Conservation (phyloP, 306 rosid species). For the Gastrolobium villosum region DNA sequence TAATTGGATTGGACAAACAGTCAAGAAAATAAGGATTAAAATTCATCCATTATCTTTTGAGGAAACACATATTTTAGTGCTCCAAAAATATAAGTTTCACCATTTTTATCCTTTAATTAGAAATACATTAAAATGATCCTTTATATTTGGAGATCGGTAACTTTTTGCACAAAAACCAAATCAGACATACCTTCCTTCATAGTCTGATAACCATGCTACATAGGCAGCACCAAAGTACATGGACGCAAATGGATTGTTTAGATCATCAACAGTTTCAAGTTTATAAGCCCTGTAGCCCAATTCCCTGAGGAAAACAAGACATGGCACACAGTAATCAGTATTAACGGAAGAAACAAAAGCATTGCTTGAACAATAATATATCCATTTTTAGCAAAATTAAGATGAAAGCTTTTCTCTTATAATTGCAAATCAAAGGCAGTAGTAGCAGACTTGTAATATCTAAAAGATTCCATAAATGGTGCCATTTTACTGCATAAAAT, state of each 20-base stretch:
- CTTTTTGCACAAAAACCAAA: neutral
- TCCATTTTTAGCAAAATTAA: slow-evolving; percentile 26
- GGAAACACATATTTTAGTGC: neutral
- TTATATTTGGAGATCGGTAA: neutral
- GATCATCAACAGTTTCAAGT: slow-evolving; percentile 71
- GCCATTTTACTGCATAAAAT: slow-evolving; percentile 1
- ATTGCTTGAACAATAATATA: neutral
- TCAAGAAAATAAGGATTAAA: neutral
- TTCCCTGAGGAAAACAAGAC: slow-evolving; percentile 66
- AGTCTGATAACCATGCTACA: slow-evolving; percentile 75
- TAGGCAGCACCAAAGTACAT: slow-evolving; percentile 97
- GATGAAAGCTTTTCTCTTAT: neutral
- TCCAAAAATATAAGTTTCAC: neutral
- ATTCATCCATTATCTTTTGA: neutral
- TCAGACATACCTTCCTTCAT: slow-evolving; percentile 76
- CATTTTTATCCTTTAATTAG: neutral
- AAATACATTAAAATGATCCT: neutral
- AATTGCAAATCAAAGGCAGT: slow-evolving; percentile 11
- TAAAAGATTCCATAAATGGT: slow-evolving; percentile 18
- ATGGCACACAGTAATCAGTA: slow-evolving; percentile 3
- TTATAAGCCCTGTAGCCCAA: slow-evolving; percentile 77
- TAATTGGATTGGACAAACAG: slow-evolving; percentile 24
- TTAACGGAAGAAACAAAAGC: slow-evolving; percentile 16
- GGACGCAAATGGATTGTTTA: slow-evolving; percentile 83
- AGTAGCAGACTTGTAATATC: neutral